Evolutionary conservation across 2,329 filamentous ascomycete genomes (phyloP).

Genomic region (Hypoxylon sp.): DNA sequence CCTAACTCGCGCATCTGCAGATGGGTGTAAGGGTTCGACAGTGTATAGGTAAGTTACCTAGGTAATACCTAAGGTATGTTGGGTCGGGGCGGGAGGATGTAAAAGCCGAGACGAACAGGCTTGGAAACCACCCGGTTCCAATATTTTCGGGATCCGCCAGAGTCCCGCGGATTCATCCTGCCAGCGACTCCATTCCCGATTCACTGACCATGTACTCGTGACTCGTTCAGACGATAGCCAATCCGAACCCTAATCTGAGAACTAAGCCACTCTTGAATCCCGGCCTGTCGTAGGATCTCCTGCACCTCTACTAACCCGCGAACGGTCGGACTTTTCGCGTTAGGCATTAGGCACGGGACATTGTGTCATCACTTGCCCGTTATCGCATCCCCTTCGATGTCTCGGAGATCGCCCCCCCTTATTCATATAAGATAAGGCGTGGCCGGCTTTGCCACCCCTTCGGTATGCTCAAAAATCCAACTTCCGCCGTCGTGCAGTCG

Average conservation of each 20-base stretch:
- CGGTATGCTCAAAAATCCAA: constrained; percentile 61
- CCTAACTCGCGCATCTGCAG: too few species aligned
- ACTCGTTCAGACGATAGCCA: constrained; percentile 23
- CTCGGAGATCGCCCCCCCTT: constrained; percentile 36
- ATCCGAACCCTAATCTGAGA: constrained; percentile 28
- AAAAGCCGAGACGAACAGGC: constrained; percentile 32
- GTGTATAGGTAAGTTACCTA: background rate
- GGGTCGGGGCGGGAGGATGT: constrained; percentile 34
- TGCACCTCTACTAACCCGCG: constrained; percentile 23
- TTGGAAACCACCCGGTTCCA: constrained; percentile 23
- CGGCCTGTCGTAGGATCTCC: constrained; percentile 1
- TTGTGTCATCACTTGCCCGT: constrained; percentile 34
- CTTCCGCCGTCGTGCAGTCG: constrained; percentile 56
- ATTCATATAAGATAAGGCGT: constrained; percentile 45
- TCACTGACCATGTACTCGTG: constrained; percentile 22
- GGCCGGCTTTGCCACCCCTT: constrained; percentile 47
- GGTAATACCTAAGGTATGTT: background rate
- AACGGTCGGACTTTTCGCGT: constrained; percentile 36
- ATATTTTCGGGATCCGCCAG: constrained; percentile 18
- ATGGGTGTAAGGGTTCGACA: too few species aligned
- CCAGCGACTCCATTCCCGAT: constrained; percentile 4
- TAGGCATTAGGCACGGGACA: constrained; percentile 12
- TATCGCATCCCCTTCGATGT: constrained; percentile 38
- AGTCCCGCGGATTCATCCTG: constrained; percentile 6
- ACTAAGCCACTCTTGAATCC: constrained; percentile 22